phyloP scores from a whole-genome alignment of 2,329 filamentous ascomycete species.

The Alternaria ethzedia region DNA sequence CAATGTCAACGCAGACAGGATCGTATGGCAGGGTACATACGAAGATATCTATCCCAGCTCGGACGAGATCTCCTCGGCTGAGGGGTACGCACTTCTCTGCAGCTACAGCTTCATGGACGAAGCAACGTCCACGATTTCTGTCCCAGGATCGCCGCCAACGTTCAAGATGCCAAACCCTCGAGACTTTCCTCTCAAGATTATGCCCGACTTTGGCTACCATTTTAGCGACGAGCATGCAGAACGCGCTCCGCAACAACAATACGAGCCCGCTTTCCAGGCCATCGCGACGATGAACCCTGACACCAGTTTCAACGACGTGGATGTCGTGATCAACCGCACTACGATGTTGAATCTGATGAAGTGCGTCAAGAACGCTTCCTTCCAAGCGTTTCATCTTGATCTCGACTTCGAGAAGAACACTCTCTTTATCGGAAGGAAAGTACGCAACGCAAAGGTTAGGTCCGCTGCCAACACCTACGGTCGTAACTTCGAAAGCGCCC shows the following conservation, averaged over 20 bases:
- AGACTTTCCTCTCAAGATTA: background rate
- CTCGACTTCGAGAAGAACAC: background rate
- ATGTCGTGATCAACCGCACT: conserved; percentile 2
- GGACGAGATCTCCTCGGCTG: background rate
- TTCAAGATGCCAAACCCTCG: background rate
- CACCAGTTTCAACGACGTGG: background rate
- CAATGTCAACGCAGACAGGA: background rate
- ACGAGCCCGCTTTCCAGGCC: conserved; percentile 16
- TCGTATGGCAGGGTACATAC: background rate
- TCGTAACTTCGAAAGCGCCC: background rate
- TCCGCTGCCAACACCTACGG: background rate
- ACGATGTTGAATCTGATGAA: background rate
- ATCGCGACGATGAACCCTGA: conserved; percentile 10
- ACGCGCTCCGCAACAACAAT: background rate
- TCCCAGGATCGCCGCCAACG: background rate
- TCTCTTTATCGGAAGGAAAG: background rate
- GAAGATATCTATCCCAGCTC: background rate
- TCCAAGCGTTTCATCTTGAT: conserved; percentile 1
- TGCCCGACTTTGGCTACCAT: background rate
- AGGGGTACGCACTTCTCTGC: background rate
- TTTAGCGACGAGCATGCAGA: background rate
- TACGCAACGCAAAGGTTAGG: background rate
- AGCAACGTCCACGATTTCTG: background rate
- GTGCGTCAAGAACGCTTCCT: background rate
- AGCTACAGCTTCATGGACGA: background rate